Evolutionary conservation across 2,329 filamentous ascomycete genomes (phyloP), one percentile per base, ranked within the genome.

Genomic region (Dendrostoma leiphaemia): DNA sequence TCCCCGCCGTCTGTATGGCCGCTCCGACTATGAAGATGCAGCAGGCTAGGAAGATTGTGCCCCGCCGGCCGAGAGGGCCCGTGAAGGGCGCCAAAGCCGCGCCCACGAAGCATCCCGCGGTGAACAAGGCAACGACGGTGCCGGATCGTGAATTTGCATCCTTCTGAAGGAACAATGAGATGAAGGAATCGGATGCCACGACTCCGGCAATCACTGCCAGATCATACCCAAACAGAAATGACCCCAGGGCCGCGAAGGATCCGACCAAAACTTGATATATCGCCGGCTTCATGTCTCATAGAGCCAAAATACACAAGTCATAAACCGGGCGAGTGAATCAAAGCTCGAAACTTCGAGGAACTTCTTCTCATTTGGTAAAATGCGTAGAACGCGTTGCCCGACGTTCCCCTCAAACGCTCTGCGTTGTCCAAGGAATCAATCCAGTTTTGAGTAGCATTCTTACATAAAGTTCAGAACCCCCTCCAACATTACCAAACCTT

Each of bases 1-100:
- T 71, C 3, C 82, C 83, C 15, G 78, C 81, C 29, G 83, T 82
- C 61, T 86, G 84, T 5, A 87, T 67, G 44, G 72, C 75, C 56
- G 82, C 83, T 38, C 84, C 84, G 12, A 87, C 69, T 37, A 77
- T 73, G 70, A 86, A 87, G 43, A 86, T 65, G 8, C 81, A 23
- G 26, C 78, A 74, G 31, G 81, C 83, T 8, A 80, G 65, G 38
- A 80, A 63, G 56, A 87, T 86, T 1, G 83, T 86, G 63, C 71
- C 69, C 62, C 79, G 77, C 60, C 84, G 75, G 32, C 84, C 83
- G 7, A 84, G 68, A 41, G 64, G 71, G 63, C 86, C 84, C 62
- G 82, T 83, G 41, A 71, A 67, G 2, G 78, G 75, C 48, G 84
- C 83, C 26, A 75, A 80, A 38, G 51, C 29, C 13, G 49, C 41